Evolutionary conservation across 2,329 filamentous ascomycete species (phyloP).

Genomic region (Ceratocystis huliohia): DNA sequence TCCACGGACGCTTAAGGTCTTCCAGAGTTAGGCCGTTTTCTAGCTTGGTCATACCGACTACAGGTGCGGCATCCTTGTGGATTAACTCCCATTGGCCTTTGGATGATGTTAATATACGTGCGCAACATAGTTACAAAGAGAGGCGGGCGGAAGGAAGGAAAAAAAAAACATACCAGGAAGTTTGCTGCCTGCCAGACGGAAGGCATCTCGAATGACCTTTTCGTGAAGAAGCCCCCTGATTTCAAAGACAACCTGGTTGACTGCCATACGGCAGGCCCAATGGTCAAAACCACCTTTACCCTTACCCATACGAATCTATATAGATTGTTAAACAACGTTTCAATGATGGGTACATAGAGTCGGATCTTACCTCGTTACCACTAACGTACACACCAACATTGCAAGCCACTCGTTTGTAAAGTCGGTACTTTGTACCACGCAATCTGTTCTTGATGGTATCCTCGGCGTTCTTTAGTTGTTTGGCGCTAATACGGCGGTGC

Average conservation of each 20-base stretch:
- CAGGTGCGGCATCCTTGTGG: slow-evolving; percentile 74
- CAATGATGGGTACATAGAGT: background rate
- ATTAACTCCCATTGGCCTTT: slow-evolving; percentile 82
- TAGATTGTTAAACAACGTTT: slow-evolving; percentile 17
- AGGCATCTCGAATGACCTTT: slow-evolving; percentile 84
- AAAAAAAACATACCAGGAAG: slow-evolving; percentile 56
- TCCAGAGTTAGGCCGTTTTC: slow-evolving; percentile 65
- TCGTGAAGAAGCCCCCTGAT: slow-evolving; percentile 87
- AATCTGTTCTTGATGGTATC: slow-evolving; percentile 84
- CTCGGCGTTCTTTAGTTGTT: slow-evolving; percentile 78
- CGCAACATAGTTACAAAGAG: background rate
- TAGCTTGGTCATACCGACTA: slow-evolving; percentile 88
- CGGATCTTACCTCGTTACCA: slow-evolving; percentile 64
- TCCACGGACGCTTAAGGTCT: slow-evolving; percentile 67
- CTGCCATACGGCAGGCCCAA: slow-evolving; percentile 80
- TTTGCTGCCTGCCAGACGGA: slow-evolving; percentile 88
- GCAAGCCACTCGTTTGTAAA: slow-evolving; percentile 83
- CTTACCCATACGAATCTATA: slow-evolving; percentile 88
- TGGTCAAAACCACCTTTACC: slow-evolving; percentile 96
- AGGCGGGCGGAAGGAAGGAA: background rate
- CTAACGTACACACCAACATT: slow-evolving; percentile 92
- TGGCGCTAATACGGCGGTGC: slow-evolving; percentile 76
- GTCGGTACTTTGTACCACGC: slow-evolving; percentile 77
- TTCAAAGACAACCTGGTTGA: slow-evolving; percentile 87
- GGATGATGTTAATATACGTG: slow-evolving; percentile 22